A percentile compares a stretch with the other conserved stretches of the same genome.
Conservation (phyloP, 805 yeast species). For the Diddensiella santjacobensis region DNA sequence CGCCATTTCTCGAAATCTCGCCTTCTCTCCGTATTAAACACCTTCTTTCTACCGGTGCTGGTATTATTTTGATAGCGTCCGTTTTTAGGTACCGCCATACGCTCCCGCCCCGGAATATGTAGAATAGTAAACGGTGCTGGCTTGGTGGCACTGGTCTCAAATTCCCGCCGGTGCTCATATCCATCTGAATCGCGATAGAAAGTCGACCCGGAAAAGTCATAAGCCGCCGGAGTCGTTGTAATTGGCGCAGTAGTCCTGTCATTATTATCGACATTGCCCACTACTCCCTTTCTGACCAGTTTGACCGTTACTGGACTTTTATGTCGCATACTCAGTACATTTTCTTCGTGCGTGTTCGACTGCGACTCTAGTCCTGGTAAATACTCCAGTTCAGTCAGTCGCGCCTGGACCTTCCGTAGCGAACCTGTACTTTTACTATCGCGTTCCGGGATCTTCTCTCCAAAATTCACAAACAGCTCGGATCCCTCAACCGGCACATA, state of each 20-base stretch:
- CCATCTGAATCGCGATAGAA: constrained; percentile 15
- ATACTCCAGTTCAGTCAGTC: background rate
- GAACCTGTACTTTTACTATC: too few relatives aligned
- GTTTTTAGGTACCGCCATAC: background rate
- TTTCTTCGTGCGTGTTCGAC: background rate
- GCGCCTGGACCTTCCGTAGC: background rate
- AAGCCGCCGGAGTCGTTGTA: background rate
- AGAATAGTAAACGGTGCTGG: background rate
- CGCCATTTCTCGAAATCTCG: constrained; percentile 1
- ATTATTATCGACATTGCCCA: background rate
- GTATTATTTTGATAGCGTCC: background rate
- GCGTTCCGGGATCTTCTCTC: background rate
- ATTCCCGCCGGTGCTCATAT: constrained; percentile 20
- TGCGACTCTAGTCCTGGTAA: background rate
- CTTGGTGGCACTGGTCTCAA: constrained; percentile 3
- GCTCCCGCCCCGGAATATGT: constrained; percentile 1
- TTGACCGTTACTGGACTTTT: constrained; percentile 2
- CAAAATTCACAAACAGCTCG: background rate
- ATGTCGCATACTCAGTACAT: background rate
- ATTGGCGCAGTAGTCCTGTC: background rate
- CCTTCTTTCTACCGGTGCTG: background rate
- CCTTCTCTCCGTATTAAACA: background rate
- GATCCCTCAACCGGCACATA: constrained; percentile 14
- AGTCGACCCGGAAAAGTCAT: constrained; percentile 12
- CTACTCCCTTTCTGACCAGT: background rate